These are phyloP conservation scores for Cucurbita maxima DNA, from an alignment of 306 rosid species.

Conservation along the genomic window DNA sequence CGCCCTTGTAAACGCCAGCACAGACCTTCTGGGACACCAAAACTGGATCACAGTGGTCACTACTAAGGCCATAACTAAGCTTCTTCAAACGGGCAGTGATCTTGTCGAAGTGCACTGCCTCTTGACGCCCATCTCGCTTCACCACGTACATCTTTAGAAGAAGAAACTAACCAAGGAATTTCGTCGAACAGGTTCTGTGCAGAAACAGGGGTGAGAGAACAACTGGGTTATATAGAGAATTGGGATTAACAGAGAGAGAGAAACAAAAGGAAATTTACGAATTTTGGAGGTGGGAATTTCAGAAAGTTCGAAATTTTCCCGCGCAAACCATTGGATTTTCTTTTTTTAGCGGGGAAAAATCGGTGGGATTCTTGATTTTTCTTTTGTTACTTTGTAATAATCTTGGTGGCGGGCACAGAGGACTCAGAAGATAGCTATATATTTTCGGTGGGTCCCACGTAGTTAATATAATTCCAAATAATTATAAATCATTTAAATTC, in stretches of 20 bases:
- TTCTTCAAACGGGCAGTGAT: constrained; percentile 85
- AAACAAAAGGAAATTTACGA: background rate
- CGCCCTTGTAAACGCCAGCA: constrained; percentile 89
- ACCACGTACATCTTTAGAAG: constrained; percentile 50
- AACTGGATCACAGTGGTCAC: constrained; percentile 82
- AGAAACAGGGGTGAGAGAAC: background rate
- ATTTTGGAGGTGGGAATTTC: constrained; percentile 17
- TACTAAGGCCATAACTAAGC: constrained; percentile 75
- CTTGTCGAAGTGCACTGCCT: constrained; percentile 86
- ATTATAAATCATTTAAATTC: no score
- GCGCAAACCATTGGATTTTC: background rate
- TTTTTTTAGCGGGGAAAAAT: background rate
- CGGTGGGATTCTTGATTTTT: background rate
- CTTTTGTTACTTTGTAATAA: background rate
- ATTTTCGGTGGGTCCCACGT: background rate
- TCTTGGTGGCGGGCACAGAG: background rate
- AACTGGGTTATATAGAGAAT: constrained; percentile 2
- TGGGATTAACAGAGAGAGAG: no score
- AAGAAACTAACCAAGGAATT: constrained; percentile 12
- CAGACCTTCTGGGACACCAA: constrained; percentile 84
- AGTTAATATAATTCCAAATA: no score
- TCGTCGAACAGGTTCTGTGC: constrained; percentile 39
- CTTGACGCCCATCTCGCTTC: constrained; percentile 82
- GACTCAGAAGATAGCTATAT: background rate
- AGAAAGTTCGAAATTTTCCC: constrained; percentile 19